Conservation (phyloP, 345 rosid genomes). For the Pugionium cornutum region DNA sequence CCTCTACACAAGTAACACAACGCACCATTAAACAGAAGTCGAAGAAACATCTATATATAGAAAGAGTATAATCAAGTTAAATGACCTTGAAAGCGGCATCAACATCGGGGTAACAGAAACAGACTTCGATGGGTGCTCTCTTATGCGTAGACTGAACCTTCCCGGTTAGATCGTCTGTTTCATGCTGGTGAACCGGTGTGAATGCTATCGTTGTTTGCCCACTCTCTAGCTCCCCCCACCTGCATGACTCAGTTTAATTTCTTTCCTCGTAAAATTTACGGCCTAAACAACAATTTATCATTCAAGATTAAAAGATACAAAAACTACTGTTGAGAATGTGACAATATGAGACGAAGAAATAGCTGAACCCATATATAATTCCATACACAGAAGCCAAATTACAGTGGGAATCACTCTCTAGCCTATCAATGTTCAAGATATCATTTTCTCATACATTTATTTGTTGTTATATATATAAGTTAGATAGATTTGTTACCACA, state of each 20-base stretch:
- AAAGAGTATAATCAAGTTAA: neutral
- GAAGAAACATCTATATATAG: neutral
- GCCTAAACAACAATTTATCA: neutral
- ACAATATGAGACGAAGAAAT: no score
- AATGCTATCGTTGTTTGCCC: constrained; percentile 86
- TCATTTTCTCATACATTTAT: no score
- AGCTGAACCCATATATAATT: no score
- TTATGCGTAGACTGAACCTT: constrained; percentile 48
- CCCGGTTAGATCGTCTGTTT: constrained; percentile 74
- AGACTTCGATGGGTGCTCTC: constrained; percentile 67
- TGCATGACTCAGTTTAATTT: constrained; percentile 8
- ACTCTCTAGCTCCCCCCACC: constrained; percentile 90
- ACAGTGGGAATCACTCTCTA: no score
- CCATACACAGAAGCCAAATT: no score
- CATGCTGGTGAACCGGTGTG: constrained; percentile 74
- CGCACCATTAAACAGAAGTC: constrained; percentile 5
- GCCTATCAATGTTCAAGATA: no score
- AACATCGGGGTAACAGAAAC: constrained; percentile 71
- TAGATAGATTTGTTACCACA: no score
- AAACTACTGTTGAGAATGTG: no score
- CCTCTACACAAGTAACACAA: constrained; percentile 62
- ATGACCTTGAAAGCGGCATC: constrained; percentile 81
- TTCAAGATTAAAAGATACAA: neutral
- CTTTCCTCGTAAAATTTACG: neutral
- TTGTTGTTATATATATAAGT: no score